phyloP scores from a whole-genome alignment of 108 stramenopile species.

The Nannochloropsis salina region DNA sequence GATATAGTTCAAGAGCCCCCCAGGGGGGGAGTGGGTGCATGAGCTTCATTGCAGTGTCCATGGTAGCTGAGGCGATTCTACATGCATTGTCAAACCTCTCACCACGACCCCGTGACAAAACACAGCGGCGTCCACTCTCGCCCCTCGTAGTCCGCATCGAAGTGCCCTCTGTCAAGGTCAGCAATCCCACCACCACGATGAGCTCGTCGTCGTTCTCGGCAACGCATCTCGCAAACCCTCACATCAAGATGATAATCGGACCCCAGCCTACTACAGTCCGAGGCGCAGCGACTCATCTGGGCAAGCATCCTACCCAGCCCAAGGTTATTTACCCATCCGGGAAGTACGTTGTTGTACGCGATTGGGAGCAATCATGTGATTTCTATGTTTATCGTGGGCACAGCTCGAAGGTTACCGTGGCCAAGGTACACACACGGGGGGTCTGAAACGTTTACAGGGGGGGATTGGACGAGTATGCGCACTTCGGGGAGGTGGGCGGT shows the following conservation, averaged over 20 bases:
- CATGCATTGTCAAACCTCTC: too few relatives aligned
- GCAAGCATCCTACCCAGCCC: slow-evolving; percentile 47
- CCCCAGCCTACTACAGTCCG: slow-evolving; percentile 52
- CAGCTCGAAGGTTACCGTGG: slow-evolving; percentile 62
- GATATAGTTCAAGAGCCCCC: too few relatives aligned
- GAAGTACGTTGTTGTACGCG: slow-evolving; percentile 55
- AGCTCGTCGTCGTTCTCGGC: not conserved
- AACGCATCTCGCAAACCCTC: not conserved
- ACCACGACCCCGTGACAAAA: too few relatives aligned
- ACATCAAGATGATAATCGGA: slow-evolving; percentile 21
- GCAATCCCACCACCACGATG: too few relatives aligned
- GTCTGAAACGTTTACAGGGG: not conserved
- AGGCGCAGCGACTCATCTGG: slow-evolving; percentile 47
- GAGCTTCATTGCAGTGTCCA: too few relatives aligned
- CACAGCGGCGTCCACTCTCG: too few relatives aligned
- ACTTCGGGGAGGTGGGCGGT: too few relatives aligned
- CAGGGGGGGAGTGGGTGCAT: too few relatives aligned
- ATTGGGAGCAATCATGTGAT: slow-evolving; percentile 40
- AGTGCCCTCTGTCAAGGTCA: too few relatives aligned
- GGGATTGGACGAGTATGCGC: slow-evolving; percentile 33
- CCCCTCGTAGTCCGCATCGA: too few relatives aligned
- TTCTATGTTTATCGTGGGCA: slow-evolving; percentile 87
- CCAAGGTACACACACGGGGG: slow-evolving; percentile 19
- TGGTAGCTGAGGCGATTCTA: too few relatives aligned
- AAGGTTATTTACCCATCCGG: slow-evolving; percentile 55